A percentile compares a stretch with the other conserved stretches of the same genome.
These are phyloP conservation scores for Sarocladium kiliense DNA, from an alignment of 2,329 filamentous ascomycete species.

Conservation along the genomic window DNA sequence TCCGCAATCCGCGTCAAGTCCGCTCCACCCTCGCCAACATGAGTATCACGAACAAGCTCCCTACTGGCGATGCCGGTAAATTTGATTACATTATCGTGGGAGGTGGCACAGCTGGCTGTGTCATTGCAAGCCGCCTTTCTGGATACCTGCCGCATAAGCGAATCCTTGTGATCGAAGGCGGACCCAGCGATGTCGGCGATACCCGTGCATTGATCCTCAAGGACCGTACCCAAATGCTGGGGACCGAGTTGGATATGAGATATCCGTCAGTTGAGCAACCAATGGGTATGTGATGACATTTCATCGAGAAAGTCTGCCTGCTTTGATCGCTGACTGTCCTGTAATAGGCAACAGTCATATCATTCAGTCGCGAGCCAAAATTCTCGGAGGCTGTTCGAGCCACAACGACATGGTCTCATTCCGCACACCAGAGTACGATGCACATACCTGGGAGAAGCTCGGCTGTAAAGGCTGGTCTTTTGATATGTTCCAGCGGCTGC, in stretches of 20 bases:
- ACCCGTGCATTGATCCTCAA: slow-evolving; percentile 74
- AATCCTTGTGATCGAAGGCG: slow-evolving; percentile 71
- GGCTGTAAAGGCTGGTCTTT: slow-evolving; percentile 76
- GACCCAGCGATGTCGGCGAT: slow-evolving; percentile 75
- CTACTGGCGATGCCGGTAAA: neutral
- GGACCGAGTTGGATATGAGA: slow-evolving; percentile 77
- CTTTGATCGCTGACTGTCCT: neutral
- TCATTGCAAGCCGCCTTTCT: slow-evolving; percentile 1
- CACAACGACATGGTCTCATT: slow-evolving; percentile 84
- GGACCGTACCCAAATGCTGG: slow-evolving; percentile 72
- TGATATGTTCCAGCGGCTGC: slow-evolving; percentile 65
- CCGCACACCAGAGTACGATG: slow-evolving; percentile 75
- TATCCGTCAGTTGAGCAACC: slow-evolving; percentile 79
- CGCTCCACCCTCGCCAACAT: slow-evolving; percentile 6
- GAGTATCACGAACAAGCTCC: neutral
- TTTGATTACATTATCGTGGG: slow-evolving; percentile 3
- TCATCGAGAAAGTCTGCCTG: neutral
- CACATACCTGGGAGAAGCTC: slow-evolving; percentile 67
- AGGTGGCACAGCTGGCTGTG: slow-evolving; percentile 6
- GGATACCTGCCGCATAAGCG: slow-evolving; percentile 22
- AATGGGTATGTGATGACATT: slow-evolving; percentile 41
- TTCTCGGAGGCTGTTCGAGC: slow-evolving; percentile 78
- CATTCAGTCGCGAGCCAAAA: slow-evolving; percentile 76
- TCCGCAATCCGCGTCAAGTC: too few species aligned
- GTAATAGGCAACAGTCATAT: slow-evolving; percentile 70